Evolutionary conservation across 179 eudicot species (phyloP), one percentile per base, ranked within the genome.

Genomic region (Spergularia azorica): DNA sequence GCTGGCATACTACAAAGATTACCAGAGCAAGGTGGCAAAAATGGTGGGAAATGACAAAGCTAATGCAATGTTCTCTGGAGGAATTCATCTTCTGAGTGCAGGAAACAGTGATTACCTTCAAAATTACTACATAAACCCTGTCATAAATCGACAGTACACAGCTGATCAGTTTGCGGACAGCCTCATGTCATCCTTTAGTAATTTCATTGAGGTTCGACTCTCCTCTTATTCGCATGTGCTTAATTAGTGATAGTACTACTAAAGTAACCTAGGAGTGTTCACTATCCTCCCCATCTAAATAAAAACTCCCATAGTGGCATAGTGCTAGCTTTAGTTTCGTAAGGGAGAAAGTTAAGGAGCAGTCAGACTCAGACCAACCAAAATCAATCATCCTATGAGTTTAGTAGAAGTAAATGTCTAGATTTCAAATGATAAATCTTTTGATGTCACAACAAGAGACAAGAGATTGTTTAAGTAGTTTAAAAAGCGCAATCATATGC

Each of bases 81-180:
- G 86, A 61, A 79, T 85, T n/a, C 84, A 85, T 73, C 66, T 85
- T 36, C 64, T 83, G 11, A 81, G 84, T 67, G 86, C 88, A 21
- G 88, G 86, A 50, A 63, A 76, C 48, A 83, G 88, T 81, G 88
- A 85, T 55, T 85, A 75, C 71, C 74, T 85, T 43, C 88, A 83
- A 57, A 85, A 85, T 32, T 85, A 80, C 77, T 85, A 83, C 69
- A 68, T 85, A 15, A 78, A 85, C 56, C 86, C 88, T 36, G 54
- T 15, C 14, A 62, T 83, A 3, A 66, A 79, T 50, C 73, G 80
- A 67, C 84, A 72, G 61, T 85, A 83, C 57, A 57, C 88, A 8
- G 74, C 86, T 57, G 84, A 83, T 69, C 88, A 83, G 77, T 80
- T 71, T 77, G 79, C 80, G 21, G 86, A 82, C 55, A 43, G 61